Evolutionary conservation across 148 eudicot species (phyloP), one percentile per base, ranked within the genome.

Genomic region (Persicaria tinctoria): DNA sequence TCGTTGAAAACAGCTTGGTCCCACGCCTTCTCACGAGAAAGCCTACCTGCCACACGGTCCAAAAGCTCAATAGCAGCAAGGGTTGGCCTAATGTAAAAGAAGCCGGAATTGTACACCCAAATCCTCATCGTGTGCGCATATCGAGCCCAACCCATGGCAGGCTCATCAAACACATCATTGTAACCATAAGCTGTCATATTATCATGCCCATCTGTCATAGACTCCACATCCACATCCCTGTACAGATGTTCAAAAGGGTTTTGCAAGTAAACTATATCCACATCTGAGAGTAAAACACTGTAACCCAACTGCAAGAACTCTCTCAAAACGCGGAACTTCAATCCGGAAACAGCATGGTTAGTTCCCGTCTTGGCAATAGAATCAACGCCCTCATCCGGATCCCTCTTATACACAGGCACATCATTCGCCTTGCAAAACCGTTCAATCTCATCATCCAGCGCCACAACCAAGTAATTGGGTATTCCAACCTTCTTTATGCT

Each of bases 1-100:
- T 91, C 98, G n/a, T 94, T 91, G 80, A 91, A 94, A 59, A 94
- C 97, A 5, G 98, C 98, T 71, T 94, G 98, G 78, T 94, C 98
- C 98, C 98, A 94, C 13, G 87, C 78, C 0, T 78, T 72, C 48
- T 82, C 80, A 50, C 78, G 82, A 9, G 93, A 75, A 60, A 94
- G 96, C 87, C 96, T 82, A 69, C 79, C 85, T 76, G 97, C 87
- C 48, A 94, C 93, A 2, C 97, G 89, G 75, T 94, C 98, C 77
- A 94, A 77, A 46, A 94, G 92, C 84, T 94, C 98, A 72, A 94
- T 90, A 2, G 98, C 80, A 51, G 98, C 96, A 79, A 91, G 76
- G 20, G 98, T 94, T 56, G 98, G 98, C 83, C 97, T 76, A 17
- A 94, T 83, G 80, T 88, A 94, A 77, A 94, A 94, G 83, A 94